Evolutionary conservation across 345 rosid genomes (phyloP), one percentile per base, ranked within the genome.

Genomic region (Limnanthes douglasii): DNA sequence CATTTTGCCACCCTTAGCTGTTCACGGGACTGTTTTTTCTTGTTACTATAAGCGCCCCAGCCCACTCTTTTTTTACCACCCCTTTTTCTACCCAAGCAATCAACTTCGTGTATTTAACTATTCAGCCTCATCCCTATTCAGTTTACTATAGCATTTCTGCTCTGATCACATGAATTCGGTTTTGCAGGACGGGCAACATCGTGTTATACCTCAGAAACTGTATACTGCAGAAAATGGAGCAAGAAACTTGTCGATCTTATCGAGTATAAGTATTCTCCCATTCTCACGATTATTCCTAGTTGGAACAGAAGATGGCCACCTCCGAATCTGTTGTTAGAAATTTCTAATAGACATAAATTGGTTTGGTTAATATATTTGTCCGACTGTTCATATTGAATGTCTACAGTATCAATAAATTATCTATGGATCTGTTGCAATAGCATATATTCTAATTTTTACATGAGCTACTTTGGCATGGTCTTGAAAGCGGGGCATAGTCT

Each of bases 221-320:
- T 60, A 57, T 16, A 48, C 60, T 54, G 67, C 60, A 2, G 73
- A 68, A 24, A 60, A 62, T 15, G 94, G 86, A 47, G 53, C 58
- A 3, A 68, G 69, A 39, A 68, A 70, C 30, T 5, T 63, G 66
- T 81, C 96, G 0, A 71, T 64, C 18, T 48, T 86, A 34, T 72
- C 97, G 1, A 72, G 84, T 39, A 78, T 86, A 45, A 58, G 69
- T 50, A 81, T 86, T 46, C 59, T 78, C 11, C 79, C 94, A 15
- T 70, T 64, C 47, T 86, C 94, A 0, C 54, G 85, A 31, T 48
- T 81, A 65, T 81, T 86, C 69, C 53, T 75, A 26, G 88, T 81
- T 27, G 94, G 97, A 58, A 73, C 79, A 11, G 92, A 82, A 44
- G 94, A 86, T 48, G 93, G 97, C 27, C 60, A 70, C 63, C 40